phyloP scores from a whole-genome alignment of 2,329 filamentous ascomycete species.

The Verticillium nubilum region DNA sequence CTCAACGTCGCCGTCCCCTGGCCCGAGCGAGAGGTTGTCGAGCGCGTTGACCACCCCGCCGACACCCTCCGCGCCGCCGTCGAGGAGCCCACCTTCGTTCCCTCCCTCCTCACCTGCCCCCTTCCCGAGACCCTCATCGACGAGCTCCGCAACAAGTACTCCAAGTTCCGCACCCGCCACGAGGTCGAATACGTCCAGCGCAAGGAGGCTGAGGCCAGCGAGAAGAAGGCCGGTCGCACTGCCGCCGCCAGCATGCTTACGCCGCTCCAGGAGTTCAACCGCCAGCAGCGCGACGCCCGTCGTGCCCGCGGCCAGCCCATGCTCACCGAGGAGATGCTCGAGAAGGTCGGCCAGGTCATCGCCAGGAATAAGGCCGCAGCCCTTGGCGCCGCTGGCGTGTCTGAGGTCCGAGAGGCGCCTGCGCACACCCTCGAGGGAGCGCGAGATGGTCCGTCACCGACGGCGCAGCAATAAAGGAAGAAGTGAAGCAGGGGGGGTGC shows the following conservation, averaged over 20 bases:
- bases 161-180: conserved; percentile 75
- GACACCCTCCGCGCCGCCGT: conserved; percentile 77
- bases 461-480: not conserved
- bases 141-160: conserved; percentile 80
- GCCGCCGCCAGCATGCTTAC: conserved; percentile 40
- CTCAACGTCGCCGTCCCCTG: conserved; percentile 71
- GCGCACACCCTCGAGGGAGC: not conserved
- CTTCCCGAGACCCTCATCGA: conserved; percentile 76
- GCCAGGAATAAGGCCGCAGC: conserved; percentile 43
- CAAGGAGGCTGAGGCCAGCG: conserved; percentile 54
- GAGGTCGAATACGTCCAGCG: conserved; percentile 64
- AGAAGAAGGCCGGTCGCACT: conserved; percentile 30
- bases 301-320: conserved; percentile 49
- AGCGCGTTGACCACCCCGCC: conserved; percentile 46
- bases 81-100: conserved; percentile 69
- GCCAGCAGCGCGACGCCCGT: conserved; percentile 44
- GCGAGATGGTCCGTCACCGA: not conserved
- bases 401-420: conserved; percentile 17
- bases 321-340: conserved; percentile 53
- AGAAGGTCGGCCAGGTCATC: conserved; percentile 58
- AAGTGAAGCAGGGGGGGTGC: not conserved
- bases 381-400: conserved; percentile 30
- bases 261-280: conserved; percentile 55
- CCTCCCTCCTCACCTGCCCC: conserved; percentile 70
- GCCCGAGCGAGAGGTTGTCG: conserved; percentile 52